A percentile compares a stretch with the other conserved stretches of the same genome.
Conservation (phyloP, 352 stramenopile genomes). For the Globisporangium cystogenes region DNA sequence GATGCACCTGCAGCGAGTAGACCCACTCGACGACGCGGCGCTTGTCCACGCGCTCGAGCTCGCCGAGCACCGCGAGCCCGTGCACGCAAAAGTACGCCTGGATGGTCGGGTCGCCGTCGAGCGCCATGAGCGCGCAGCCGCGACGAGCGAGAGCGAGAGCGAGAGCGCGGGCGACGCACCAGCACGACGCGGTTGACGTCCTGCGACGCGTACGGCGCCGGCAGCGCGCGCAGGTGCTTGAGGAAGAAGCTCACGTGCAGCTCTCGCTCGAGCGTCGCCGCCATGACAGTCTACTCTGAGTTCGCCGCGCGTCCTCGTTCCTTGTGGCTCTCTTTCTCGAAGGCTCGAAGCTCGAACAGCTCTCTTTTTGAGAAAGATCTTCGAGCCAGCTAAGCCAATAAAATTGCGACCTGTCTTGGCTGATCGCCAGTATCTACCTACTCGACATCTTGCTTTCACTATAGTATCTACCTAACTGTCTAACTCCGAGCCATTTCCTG, state of each 20-base stretch:
- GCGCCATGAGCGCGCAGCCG: not conserved
- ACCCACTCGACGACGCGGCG: conserved; percentile 82
- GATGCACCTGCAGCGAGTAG: conserved; percentile 77
- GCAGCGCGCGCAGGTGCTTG: conserved; percentile 63
- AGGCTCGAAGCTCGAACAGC: too few relatives aligned
- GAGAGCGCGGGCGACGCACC: conserved; percentile 20
- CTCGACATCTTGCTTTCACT: too few relatives aligned
- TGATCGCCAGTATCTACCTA: too few relatives aligned
- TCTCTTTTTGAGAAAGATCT: too few relatives aligned
- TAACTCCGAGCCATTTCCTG: too few relatives aligned
- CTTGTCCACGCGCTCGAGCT: conserved; percentile 67
- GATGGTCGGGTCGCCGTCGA: not conserved
- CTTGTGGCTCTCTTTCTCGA: too few relatives aligned
- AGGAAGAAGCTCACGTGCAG: conserved; percentile 81
- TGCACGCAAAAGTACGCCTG: conserved; percentile 85
- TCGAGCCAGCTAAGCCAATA: too few relatives aligned
- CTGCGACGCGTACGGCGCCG: conserved; percentile 68
- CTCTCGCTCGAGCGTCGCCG: conserved; percentile 52
- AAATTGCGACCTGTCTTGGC: too few relatives aligned
- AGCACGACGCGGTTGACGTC: conserved; percentile 79
- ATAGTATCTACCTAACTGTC: too few relatives aligned
- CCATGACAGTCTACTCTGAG: too few relatives aligned
- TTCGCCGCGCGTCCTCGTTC: too few relatives aligned
- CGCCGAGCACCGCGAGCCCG: conserved; percentile 71
- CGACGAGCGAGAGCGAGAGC: too few relatives aligned